Evolutionary conservation across 2,329 filamentous ascomycete genomes (phyloP).

Genomic region (Clonostachys rosea): DNA sequence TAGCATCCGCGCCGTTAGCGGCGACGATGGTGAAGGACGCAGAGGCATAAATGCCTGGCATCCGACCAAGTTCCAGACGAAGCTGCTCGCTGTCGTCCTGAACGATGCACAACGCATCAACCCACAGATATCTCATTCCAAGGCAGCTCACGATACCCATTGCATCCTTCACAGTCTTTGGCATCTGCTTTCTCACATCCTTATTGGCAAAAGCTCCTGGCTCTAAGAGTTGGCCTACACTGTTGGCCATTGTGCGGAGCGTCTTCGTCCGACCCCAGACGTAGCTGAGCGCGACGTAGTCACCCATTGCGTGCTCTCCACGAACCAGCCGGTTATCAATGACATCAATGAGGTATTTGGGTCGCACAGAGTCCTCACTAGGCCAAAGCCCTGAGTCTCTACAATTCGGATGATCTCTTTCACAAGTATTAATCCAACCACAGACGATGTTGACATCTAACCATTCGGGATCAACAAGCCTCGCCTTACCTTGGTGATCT

Average conservation of each 20-base stretch:
- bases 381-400: too few relatives aligned
- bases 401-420: too few relatives aligned
- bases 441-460: too few relatives aligned
- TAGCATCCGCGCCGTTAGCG: constrained; percentile 31
- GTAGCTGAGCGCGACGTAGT: constrained; percentile 39
- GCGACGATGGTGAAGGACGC: constrained; percentile 39
- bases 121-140: constrained; percentile 37
- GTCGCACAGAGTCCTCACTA: constrained; percentile 14
- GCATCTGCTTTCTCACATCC: constrained; percentile 24
- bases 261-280: constrained; percentile 26
- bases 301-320: constrained; percentile 23
- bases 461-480: too few relatives aligned
- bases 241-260: too few relatives aligned
- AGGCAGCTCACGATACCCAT: constrained; percentile 38
- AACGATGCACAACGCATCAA: constrained; percentile 38
- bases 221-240: too few relatives aligned
- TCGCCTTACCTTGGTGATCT: too few relatives aligned
- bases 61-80: constrained; percentile 32
- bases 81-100: constrained; percentile 35
- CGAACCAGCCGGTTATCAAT: constrained; percentile 30
- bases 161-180: constrained; percentile 35
- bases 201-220: too few relatives aligned
- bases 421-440: too few relatives aligned
- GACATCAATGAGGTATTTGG: constrained; percentile 33
- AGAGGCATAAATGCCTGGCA: constrained; percentile 39